Evolutionary conservation across 495 filamentous ascomycete species (phyloP), one percentile per base, ranked within the genome.

Genomic region (Tuber calosporum): DNA sequence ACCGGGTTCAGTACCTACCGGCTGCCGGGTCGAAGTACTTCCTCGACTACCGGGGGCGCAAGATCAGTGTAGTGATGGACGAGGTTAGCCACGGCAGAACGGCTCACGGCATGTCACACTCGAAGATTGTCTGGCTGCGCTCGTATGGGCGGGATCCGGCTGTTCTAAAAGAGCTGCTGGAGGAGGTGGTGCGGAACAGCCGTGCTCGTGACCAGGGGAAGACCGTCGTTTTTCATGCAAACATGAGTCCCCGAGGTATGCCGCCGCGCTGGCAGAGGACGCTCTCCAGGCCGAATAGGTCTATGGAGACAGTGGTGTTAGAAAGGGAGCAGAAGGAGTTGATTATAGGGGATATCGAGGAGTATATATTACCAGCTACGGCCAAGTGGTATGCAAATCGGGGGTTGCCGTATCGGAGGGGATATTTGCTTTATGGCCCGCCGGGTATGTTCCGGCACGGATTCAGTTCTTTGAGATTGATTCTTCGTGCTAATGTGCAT

Each of bases 331-430:
- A 92, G 80, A 97, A 96, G 83, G 80, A 87, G 9, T 85, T 84
- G 26, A 85, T 96, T 37, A 82, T 96, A 38, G 82, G 84, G 34
- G 94, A 97, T 81, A 92, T 97, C 81, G 92, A 94, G 82, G 93
- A 96, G 79, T 97, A 94, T 76, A 84, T 97, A 13, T 88, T 93
- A 67, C 90, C 92, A 0, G 84, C 85, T 0, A 93, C 90, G 2
- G 83, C 88, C 5, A 83, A 85, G n/a, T 94, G 91, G 91, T 94
- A 94, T 78, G 88, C 90, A 0, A 89, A 89, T 72, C 85, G 91
- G 0, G 92, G 94, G 3, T 94, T 99, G 76, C 94, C 94, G 1
- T 99, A 97, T 74, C 89, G 94, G 40, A 86, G 94, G 38, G 94
- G 94, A 2, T 99, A 97, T 82, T 86, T 99, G 40, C 87, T 99